Base-by-base conservation (phyloP, 2,329 filamentous ascomycete genomes). In the Daldinia sp. region DNA sequence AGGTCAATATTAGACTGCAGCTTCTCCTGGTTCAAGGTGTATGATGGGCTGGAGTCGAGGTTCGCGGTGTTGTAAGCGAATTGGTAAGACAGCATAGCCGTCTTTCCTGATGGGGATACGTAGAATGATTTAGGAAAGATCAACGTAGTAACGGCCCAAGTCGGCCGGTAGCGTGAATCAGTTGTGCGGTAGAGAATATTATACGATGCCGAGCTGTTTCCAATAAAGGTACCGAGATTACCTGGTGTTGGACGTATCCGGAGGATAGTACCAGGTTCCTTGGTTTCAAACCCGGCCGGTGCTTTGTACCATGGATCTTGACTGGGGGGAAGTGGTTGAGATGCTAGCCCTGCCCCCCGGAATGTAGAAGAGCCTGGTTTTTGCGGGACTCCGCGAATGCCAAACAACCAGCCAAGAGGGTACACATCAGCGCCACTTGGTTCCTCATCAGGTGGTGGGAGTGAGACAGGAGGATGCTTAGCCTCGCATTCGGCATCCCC, bases 91-190 rank as follows among this genome's bases (percentile, higher is more conserved):
- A 81, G 65, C 1, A 81, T 30, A 15, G 67, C 67, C 29, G 37
- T 39, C 10, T 56, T 64, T 11, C 67, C 65, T 2, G 50, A 56
- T 8, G 47, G 62, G 17, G 51, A 37, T 50, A 68, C 37, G 41
- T 54, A 61, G 17, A 48, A 19, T 0, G 35, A 35, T 4, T 41
- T 48, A 3, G 70, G 70, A 8, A 71, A 47, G 11, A 71, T 48
- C 0, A 80, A 61, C 0, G 77, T 79, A 0, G 78, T 79, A 1
- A 80, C 76, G 0, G 78, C 77, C 77, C 77, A 80, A 0, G 75
- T 72, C 0, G 78, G 73, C 15, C 68, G 61, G 57, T 74, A 73
- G 1, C 63, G 70, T 1, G 76, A 75, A 61, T 77, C 73, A 0
- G 74, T 78, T 0, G 78, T 79, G 13, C 77, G 73, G 61, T 77